Evolutionary conservation across 495 filamentous ascomycete genomes (phyloP).

Genomic region (Annulohypoxylon stygium): DNA sequence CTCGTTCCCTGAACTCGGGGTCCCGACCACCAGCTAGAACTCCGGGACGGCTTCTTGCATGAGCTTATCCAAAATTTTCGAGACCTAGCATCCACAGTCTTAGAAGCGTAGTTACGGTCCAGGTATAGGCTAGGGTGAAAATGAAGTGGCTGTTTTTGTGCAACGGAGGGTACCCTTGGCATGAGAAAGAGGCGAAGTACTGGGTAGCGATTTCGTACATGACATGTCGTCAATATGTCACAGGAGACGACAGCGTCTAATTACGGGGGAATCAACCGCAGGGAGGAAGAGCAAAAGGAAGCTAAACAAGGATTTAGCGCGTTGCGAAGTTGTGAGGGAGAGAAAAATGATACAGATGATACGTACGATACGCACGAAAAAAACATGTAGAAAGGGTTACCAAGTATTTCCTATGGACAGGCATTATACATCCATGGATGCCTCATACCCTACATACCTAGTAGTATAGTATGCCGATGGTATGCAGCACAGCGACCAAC

Average conservation of each 20-base stretch:
- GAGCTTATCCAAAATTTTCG: slow-evolving; percentile 45
- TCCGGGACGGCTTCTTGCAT: slow-evolving; percentile 48
- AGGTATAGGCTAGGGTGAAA: slow-evolving; percentile 43
- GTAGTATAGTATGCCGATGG: too few species aligned
- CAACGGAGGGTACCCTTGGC: slow-evolving; percentile 25
- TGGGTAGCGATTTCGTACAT: slow-evolving; percentile 11
- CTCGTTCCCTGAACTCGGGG: slow-evolving; percentile 39
- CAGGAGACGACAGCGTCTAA: slow-evolving; percentile 30
- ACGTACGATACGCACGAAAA: slow-evolving; percentile 21
- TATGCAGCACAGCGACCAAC: slow-evolving; percentile 8
- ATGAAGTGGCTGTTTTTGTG: slow-evolving; percentile 44
- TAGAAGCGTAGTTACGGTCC: slow-evolving; percentile 36
- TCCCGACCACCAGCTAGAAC: slow-evolving; percentile 36
- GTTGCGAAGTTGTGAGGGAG: slow-evolving; percentile 11
- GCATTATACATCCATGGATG: neutral
- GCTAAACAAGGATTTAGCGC: neutral
- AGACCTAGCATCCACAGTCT: slow-evolving; percentile 42
- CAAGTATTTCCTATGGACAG: slow-evolving; percentile 11
- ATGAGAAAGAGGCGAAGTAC: slow-evolving; percentile 20
- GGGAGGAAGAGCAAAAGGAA: slow-evolving; percentile 19
- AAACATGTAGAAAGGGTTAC: slow-evolving; percentile 22
- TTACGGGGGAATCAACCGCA: slow-evolving; percentile 37
- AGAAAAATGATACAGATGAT: neutral
- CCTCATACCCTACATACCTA: too few species aligned
- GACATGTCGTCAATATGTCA: slow-evolving; percentile 41